Conservation (phyloP, 129 eudicot genomes). For the Cynara cardunculus region DNA sequence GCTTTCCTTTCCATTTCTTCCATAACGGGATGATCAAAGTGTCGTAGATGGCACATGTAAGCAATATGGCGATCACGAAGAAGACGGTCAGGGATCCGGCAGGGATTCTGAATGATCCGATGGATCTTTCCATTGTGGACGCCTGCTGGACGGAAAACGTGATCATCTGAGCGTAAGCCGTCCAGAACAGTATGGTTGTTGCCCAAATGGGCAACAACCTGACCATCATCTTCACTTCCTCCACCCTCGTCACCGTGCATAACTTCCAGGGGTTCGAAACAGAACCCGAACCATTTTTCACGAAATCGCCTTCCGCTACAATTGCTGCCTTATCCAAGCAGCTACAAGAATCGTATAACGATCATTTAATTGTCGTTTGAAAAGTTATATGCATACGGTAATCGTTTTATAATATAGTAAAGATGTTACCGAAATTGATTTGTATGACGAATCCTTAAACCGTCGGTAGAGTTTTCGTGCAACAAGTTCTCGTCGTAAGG, state of each 20-base stretch:
- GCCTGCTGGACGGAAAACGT: conserved; percentile 89
- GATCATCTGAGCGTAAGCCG: conserved; percentile 85
- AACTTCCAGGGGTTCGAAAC: conserved; percentile 56
- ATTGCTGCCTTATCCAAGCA: conserved; percentile 94
- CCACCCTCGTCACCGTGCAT: conserved; percentile 67
- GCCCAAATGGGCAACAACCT: conserved; percentile 80
- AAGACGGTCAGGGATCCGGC: conserved; percentile 86
- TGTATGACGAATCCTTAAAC: conserved; percentile 63
- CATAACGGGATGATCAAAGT: conserved; percentile 82
- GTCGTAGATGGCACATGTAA: conserved; percentile 68
- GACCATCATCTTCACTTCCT: conserved; percentile 87
- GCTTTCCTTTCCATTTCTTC: conserved; percentile 86
- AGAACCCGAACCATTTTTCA: conserved; percentile 14
- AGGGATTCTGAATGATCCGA: conserved; percentile 65
- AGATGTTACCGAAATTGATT: conserved; percentile 62
- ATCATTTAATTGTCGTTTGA: neutral
- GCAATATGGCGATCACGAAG: conserved; percentile 71
- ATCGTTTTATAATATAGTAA: too few species aligned
- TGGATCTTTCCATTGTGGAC: conserved; percentile 60
- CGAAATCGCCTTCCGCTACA: conserved; percentile 65
- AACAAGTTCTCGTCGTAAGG: conserved; percentile 52
- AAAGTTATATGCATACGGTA: neutral
- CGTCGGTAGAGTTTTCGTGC: conserved; percentile 55
- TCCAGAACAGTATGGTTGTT: conserved; percentile 83
- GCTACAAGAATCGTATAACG: conserved; percentile 15